Evolutionary conservation across 2,329 filamentous ascomycete genomes (phyloP), one percentile per base, ranked within the genome.

Genomic region (Ophiostoma angusticollis): DNA sequence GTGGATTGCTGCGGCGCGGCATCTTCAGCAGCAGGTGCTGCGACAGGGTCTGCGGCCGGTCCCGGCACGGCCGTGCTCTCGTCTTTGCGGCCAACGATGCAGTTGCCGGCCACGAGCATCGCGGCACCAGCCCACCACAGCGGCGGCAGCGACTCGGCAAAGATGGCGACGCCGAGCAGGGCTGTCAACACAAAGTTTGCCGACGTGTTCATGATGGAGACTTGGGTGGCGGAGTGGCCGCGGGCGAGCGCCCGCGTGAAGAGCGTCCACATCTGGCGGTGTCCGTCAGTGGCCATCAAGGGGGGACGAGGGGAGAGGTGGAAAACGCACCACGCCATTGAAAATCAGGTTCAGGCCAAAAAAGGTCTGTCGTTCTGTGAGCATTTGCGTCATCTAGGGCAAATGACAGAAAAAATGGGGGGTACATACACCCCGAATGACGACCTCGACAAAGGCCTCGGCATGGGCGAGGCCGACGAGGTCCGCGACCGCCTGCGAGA

Each of bases 131-230:
- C 59, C 75, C 80, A 87, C 83, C 83, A 89, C 29, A 85, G 60
- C 9, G 72, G 74, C 1, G 82, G 80, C 21, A 89, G 60, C 1
- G 65, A 59, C 60, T 89, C 83, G 17, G 72, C 67, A 57, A 89
- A 89, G 48, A 89, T 74, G 42, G 72, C 56, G 35, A 72, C 64
- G 19, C 83, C 81, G 16, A 87, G 63, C 6, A 87, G 47, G 7
- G 83, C 83, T 0, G 83, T 87, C 44, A 85, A 59, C 59, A 89
- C 70, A 57, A 89, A 89, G 60, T 89, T 89, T 41, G 80, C 70
- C 12, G 80, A 84, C 3, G 83, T 87, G 58, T 89, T 89, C 57
- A 89, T 75, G 54, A 89, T 80, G 48, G 75, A 80, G 35, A 87
- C 83, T 52, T 84, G 80, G 0, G 83, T 84, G 8, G 83, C 85